Evolutionary conservation across 2,329 filamentous ascomycete genomes (phyloP), one percentile per base, ranked within the genome.

Genomic region (Botrytis squamosa): DNA sequence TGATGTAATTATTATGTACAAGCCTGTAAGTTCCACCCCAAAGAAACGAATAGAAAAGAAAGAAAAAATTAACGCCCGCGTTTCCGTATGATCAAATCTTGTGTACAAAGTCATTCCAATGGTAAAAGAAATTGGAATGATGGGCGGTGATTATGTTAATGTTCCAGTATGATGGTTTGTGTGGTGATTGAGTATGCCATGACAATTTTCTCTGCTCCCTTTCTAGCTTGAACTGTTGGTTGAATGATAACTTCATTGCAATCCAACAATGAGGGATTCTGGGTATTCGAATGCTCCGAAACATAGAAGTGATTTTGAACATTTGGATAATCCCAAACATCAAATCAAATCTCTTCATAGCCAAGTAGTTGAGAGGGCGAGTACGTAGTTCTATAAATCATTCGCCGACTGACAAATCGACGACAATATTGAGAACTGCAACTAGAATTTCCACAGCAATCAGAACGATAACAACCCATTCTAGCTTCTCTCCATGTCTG

Each of bases 401-500:
- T 20, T 60, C 84, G 72, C 87, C 88, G 73, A 92, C 94, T 80
- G 97, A 97, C 77, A 98, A 82, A 83, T 98, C 96, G 49, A 98
- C 96, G 44, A 98, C 88, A 76, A 99, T 98, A 82, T 98, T 98
- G 79, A 98, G 92, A 29, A 90, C 92, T 2, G 95, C 95, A 66
- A 98, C 94, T 12, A 98, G 84, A 75, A 98, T 98, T 82, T 99
- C 96, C 20, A 95, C 95, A 12, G 95, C 95, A 80, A 99, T 98
- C 68, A 99, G 89, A 36, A 98, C 88, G 79, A 99, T 98, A 62
- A 99, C 92, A 82, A 96, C 95, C 93, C 93, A 96, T 84, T 96
- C 93, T 70, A 95, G 83, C 83, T 92, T 95, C 85, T 96, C 93
- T 74, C 93, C 94, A 82, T 97, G 94, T 64, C 95, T 94, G 81